Evolutionary conservation across 768 basidiomycete species (phyloP).

Genomic region (Tylopilus sp.): DNA sequence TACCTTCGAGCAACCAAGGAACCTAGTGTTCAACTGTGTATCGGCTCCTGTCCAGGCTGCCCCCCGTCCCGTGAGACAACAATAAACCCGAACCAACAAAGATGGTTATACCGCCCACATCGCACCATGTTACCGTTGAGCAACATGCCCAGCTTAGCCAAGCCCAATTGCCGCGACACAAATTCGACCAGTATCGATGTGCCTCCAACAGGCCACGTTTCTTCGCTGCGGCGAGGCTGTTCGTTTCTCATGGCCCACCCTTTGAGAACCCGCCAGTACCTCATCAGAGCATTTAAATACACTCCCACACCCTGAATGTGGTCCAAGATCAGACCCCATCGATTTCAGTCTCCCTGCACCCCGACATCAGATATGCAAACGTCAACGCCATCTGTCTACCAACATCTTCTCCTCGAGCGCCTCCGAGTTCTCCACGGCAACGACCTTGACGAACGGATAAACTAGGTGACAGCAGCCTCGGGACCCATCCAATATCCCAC

Average conservation of each 20-base stretch:
- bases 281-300: not conserved
- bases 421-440: not conserved
- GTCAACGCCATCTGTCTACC: not conserved
- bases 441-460: not conserved
- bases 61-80: no score
- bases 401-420: not conserved
- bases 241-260: not conserved
- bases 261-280: not conserved
- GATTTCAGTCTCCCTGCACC: no score
- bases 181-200: not conserved
- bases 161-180: not conserved
- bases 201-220: not conserved
- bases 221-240: not conserved
- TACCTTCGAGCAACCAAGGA: no score
- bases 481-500: constrained; percentile 6
- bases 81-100: no score
- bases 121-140: no score
- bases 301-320: not conserved
- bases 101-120: no score
- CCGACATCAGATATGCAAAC: not conserved
- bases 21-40: no score
- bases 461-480: constrained; percentile 4
- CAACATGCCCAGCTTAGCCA: not conserved
- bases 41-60: no score
- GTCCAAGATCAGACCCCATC: not conserved